These are phyloP conservation scores for Gastrolobium bilobum DNA, from an alignment of 306 rosid species.

Conservation along the genomic window DNA sequence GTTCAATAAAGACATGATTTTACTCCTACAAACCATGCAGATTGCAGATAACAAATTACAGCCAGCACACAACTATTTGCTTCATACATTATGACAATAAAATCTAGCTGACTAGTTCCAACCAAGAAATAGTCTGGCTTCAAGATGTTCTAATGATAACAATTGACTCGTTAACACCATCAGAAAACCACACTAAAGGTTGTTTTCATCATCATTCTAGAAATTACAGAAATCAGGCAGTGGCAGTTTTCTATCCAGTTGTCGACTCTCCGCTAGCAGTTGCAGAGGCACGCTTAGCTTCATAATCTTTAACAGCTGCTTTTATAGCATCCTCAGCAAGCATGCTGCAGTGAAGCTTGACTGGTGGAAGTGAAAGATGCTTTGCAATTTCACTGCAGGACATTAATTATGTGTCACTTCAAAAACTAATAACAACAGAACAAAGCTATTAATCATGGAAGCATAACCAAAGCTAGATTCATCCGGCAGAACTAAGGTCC, in stretches of 20 bases:
- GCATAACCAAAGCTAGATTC: neutral
- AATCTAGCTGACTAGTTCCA: conserved; percentile 18
- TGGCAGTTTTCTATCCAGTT: conserved; percentile 52
- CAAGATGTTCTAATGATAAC: conserved; percentile 4
- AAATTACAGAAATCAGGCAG: conserved; percentile 49
- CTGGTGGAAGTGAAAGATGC: conserved; percentile 95
- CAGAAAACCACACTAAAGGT: neutral
- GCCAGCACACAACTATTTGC: conserved; percentile 27
- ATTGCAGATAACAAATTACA: conserved; percentile 30
- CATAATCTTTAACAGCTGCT: conserved; percentile 93
- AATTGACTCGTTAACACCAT: neutral
- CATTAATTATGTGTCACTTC: conserved; percentile 9
- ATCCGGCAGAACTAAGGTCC: neutral
- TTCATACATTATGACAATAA: conserved; percentile 9
- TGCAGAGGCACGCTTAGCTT: conserved; percentile 61
- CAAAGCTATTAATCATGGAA: conserved; percentile 25
- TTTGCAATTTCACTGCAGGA: conserved; percentile 84
- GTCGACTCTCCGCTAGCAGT: conserved; percentile 43
- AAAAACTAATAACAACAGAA: conserved; percentile 7
- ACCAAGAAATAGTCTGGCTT: conserved; percentile 2
- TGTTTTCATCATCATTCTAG: conserved; percentile 40
- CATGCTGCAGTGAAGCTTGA: conserved; percentile 96
- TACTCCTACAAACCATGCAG: neutral
- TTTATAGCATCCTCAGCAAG: conserved; percentile 98
- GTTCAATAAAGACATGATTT: neutral